Percentiles rank a stretch among this genome's conserved stretches.
phyloP scores from a whole-genome alignment of 2,329 filamentous ascomycete species.

The Diaporthe batatas region DNA sequence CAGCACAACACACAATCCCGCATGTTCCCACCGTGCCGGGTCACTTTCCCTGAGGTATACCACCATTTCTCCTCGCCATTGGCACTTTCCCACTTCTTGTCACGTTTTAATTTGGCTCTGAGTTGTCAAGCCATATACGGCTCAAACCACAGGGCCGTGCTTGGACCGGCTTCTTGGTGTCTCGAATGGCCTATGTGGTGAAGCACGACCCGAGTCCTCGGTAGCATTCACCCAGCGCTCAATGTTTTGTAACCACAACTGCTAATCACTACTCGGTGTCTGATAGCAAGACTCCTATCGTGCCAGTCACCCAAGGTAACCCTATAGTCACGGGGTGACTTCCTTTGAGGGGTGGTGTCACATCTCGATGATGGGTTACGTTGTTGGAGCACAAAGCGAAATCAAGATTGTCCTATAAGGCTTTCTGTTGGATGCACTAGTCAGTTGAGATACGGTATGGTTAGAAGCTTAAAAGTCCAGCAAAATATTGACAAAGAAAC shows the following conservation, averaged over 20 bases:
- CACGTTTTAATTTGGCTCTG: not conserved
- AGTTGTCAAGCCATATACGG: not conserved
- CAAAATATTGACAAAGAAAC: not conserved
- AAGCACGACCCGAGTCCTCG: slow-evolving; percentile 4
- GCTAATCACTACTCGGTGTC: not conserved
- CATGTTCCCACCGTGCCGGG: not conserved
- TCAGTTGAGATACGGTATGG: not conserved
- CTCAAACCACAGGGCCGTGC: not conserved
- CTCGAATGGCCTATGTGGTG: not conserved
- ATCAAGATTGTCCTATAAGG: not conserved
- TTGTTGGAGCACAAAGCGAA: not conserved
- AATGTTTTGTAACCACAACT: not conserved
- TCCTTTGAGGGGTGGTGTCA: not conserved
- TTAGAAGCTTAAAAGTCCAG: not conserved
- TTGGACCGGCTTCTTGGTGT: not conserved
- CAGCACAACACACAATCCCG: not conserved
- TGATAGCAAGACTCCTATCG: not conserved
- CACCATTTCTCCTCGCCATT: not conserved
- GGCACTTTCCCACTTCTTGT: not conserved
- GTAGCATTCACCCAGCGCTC: not conserved
- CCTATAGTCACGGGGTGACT: not conserved
- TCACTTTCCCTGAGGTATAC: not conserved
- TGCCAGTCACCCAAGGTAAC: not conserved
- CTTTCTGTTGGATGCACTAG: not conserved
- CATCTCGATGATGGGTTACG: slow-evolving; percentile 14